Evolutionary conservation across 1,284 basidiomycete genomes (phyloP).

Genomic region (Boletus albobrunnescens): DNA sequence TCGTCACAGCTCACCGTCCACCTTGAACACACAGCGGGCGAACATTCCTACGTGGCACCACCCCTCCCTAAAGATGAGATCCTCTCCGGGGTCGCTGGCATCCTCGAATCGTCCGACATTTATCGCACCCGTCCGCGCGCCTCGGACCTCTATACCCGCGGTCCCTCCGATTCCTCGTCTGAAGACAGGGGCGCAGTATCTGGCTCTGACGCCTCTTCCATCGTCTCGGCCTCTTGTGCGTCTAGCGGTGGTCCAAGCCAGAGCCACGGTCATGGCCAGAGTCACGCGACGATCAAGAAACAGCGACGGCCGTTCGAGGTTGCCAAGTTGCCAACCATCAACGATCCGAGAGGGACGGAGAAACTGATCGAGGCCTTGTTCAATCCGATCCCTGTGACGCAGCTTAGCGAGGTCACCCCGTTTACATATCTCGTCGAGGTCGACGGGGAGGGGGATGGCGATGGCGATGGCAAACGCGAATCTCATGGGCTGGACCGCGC

Average conservation of each 20-base stretch:
- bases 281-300: slow-evolving; percentile 13
- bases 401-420: slow-evolving; percentile 46
- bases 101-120: slow-evolving; percentile 52
- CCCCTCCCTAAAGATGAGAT: slow-evolving; percentile 69
- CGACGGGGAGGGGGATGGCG: slow-evolving; percentile 17
- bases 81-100: slow-evolving; percentile 58
- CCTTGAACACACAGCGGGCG: slow-evolving; percentile 55
- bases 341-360: slow-evolving; percentile 60
- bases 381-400: slow-evolving; percentile 56
- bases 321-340: slow-evolving; percentile 46
- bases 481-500: neutral
- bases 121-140: slow-evolving; percentile 49
- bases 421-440: slow-evolving; percentile 53
- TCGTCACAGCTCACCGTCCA: slow-evolving; percentile 55
- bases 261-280: neutral
- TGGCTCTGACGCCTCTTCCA: slow-evolving; percentile 25
- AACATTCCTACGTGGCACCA: slow-evolving; percentile 58
- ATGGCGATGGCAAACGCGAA: slow-evolving; percentile 6
- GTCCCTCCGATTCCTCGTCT: slow-evolving; percentile 32
- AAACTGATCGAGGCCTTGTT: slow-evolving; percentile 72
- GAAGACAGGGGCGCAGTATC: slow-evolving; percentile 32
- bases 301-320: slow-evolving; percentile 40
- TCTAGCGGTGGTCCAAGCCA: slow-evolving; percentile 4
- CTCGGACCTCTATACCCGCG: slow-evolving; percentile 43
- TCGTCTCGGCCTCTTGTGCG: slow-evolving; percentile 15